Conservation (phyloP, 805 yeast genomes). For the Wickerhamiella nectarea region DNA sequence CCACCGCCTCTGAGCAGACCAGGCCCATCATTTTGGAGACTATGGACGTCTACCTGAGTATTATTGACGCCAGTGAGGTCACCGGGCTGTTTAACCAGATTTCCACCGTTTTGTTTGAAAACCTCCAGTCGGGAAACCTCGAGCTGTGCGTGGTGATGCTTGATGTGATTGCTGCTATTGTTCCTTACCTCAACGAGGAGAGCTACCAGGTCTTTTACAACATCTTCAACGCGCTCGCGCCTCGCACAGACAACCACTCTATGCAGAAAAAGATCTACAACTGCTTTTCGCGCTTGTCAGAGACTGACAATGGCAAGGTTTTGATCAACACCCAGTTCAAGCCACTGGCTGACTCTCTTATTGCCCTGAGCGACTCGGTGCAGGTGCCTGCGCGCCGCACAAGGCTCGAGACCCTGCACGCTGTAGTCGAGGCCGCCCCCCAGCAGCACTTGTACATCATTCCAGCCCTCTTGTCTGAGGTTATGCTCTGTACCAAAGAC, state of each 20-base stretch:
- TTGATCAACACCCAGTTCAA: constrained; percentile 13
- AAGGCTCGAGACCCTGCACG: constrained; percentile 54
- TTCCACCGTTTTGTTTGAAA: constrained; percentile 59
- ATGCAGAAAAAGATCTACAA: constrained; percentile 85
- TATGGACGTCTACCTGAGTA: constrained; percentile 63
- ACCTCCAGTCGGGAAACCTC: constrained; percentile 33
- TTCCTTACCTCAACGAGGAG: constrained; percentile 57
- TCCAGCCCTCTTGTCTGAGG: constrained; percentile 73
- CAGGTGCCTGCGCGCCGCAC: constrained; percentile 69
- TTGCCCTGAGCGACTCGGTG: constrained; percentile 33
- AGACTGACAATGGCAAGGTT: constrained; percentile 45
- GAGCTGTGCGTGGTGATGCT: constrained; percentile 65
- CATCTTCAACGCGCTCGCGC: constrained; percentile 15
- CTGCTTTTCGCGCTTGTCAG: constrained; percentile 47
- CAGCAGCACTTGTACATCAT: constrained; percentile 54
- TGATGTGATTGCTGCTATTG: constrained; percentile 80
- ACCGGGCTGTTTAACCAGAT: constrained; percentile 72
- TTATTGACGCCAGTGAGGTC: constrained; percentile 54
- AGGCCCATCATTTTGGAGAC: constrained; percentile 79
- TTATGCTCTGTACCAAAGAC: constrained; percentile 81
- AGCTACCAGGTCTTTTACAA: constrained; percentile 14
- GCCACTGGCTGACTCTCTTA: constrained; percentile 40
- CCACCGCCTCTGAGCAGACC: constrained; percentile 62
- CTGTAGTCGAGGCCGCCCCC: constrained; percentile 52
- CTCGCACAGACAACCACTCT: constrained; percentile 36